These are phyloP conservation scores for Ascoidea rubescens DNA, from an alignment of 805 yeast species.

Conservation along the genomic window DNA sequence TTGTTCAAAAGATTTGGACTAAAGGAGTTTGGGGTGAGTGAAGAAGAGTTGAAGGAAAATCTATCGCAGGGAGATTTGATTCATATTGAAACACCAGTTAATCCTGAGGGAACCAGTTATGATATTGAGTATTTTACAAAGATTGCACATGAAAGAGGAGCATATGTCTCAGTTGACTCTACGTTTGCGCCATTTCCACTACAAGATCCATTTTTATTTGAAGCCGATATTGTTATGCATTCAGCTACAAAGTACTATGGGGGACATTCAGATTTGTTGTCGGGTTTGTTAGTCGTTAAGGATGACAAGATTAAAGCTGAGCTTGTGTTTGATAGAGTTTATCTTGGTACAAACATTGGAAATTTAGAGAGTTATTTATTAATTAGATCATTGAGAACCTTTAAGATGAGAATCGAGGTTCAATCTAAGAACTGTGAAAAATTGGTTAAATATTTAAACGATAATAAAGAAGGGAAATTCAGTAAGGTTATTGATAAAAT, in stretches of 20 bases:
- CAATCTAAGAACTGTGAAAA: constrained; percentile 53
- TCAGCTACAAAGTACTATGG: constrained; percentile 91
- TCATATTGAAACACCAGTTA: constrained; percentile 80
- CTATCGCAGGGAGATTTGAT: constrained; percentile 54
- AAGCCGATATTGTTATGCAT: constrained; percentile 83
- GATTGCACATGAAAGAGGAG: constrained; percentile 68
- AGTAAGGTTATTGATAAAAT: constrained; percentile 32
- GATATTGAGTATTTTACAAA: constrained; percentile 52
- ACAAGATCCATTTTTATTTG: constrained; percentile 66
- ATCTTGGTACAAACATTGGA: constrained; percentile 67
- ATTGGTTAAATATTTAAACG: constrained; percentile 44
- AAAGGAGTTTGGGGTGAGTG: constrained; percentile 29
- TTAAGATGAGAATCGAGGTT: constrained; percentile 49
- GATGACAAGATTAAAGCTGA: constrained; percentile 28
- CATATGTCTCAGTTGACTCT: constrained; percentile 59
- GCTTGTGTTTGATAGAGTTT: constrained; percentile 49
- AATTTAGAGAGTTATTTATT: constrained; percentile 65
- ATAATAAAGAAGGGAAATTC: constrained; percentile 28
- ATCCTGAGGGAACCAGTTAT: constrained; percentile 60
- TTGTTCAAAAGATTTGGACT: constrained; percentile 45
- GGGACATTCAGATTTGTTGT: constrained; percentile 86
- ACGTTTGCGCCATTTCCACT: constrained; percentile 93
- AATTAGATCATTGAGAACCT: constrained; percentile 71
- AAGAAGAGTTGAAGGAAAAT: constrained; percentile 32
- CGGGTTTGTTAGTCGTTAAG: constrained; percentile 68